phyloP scores from a whole-genome alignment of 495 filamentous ascomycete species.

The Talaromyces stipitatus region DNA sequence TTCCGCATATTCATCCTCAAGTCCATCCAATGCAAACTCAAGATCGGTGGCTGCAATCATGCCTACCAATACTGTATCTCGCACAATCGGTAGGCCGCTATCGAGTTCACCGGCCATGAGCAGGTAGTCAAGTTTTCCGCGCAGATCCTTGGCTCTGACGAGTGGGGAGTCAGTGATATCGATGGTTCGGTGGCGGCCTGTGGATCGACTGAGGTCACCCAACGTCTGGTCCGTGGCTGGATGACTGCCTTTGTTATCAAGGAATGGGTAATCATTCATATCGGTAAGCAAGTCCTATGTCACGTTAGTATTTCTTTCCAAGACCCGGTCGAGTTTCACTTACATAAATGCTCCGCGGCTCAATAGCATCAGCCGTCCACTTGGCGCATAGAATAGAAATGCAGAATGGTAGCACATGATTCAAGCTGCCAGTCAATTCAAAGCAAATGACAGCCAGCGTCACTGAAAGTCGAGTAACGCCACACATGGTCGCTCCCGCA shows the following conservation, averaged over 20 bases:
- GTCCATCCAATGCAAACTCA: constrained; percentile 82
- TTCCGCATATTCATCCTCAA: constrained; percentile 62
- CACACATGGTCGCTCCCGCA: constrained; percentile 95
- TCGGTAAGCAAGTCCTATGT: constrained; percentile 79
- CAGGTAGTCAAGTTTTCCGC: constrained; percentile 70
- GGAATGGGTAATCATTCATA: constrained; percentile 94
- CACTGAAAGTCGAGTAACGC: constrained; percentile 88
- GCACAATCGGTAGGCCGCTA: constrained; percentile 80
- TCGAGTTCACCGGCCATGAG: constrained; percentile 86
- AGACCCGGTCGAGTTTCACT: constrained; percentile 17
- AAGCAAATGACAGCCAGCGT: constrained; percentile 94
- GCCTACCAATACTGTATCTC: constrained; percentile 72
- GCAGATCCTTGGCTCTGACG: constrained; percentile 65
- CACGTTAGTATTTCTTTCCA: constrained; percentile 12
- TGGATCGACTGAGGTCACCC: constrained; percentile 72
- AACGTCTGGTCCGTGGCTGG: constrained; percentile 80
- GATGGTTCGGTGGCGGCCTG: constrained; percentile 69
- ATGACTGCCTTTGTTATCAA: constrained; percentile 84
- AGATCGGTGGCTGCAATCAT: constrained; percentile 92
- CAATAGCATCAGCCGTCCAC: constrained; percentile 95
- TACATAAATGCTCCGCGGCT: constrained; percentile 91
- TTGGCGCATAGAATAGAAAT: constrained; percentile 87
- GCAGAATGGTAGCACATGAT: constrained; percentile 94
- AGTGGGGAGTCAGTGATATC: constrained; percentile 77
- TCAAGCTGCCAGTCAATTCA: constrained; percentile 86